Conservation (phyloP, 441 rosid species). For the Codiaeum variegatum region DNA sequence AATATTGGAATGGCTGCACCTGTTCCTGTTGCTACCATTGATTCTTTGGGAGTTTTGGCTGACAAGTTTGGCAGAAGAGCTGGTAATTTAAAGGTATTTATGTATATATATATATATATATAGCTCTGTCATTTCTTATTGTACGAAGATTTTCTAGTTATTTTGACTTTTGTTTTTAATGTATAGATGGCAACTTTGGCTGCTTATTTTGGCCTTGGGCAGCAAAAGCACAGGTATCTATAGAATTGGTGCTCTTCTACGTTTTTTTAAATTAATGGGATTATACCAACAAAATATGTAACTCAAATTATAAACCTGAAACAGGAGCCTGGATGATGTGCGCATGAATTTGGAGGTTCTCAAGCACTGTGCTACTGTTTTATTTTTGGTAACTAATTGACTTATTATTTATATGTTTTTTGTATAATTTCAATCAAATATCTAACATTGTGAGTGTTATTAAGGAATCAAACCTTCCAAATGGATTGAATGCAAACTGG, state of each 20-base stretch:
- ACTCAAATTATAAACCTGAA: too few species aligned
- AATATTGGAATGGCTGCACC: slow-evolving; percentile 62
- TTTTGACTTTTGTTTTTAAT: not conserved
- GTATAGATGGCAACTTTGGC: slow-evolving; percentile 87
- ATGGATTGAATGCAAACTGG: slow-evolving; percentile 47
- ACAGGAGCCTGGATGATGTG: slow-evolving; percentile 84
- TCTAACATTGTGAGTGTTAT: too few species aligned
- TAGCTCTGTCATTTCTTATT: not conserved
- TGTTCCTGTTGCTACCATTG: slow-evolving; percentile 61
- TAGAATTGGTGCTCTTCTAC: too few species aligned
- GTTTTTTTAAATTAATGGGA: too few species aligned
- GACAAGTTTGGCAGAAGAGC: slow-evolving; percentile 83
- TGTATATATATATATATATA: slow-evolving; percentile 19
- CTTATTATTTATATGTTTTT: too few species aligned
- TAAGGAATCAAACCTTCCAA: slow-evolving; percentile 84
- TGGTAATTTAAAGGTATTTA: slow-evolving; percentile 84
- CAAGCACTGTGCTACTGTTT: slow-evolving; percentile 88
- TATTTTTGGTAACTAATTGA: slow-evolving; percentile 59
- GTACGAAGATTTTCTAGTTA: not conserved
- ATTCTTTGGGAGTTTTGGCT: slow-evolving; percentile 70
- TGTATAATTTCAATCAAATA: too few species aligned
- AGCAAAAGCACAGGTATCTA: slow-evolving; percentile 74
- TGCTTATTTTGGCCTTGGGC: slow-evolving; percentile 82
- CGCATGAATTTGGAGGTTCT: slow-evolving; percentile 88
- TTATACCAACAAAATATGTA: too few species aligned